Evolutionary conservation across 169 alveolate species (phyloP).

Genomic region (Plasmodium chabaudi): DNA sequence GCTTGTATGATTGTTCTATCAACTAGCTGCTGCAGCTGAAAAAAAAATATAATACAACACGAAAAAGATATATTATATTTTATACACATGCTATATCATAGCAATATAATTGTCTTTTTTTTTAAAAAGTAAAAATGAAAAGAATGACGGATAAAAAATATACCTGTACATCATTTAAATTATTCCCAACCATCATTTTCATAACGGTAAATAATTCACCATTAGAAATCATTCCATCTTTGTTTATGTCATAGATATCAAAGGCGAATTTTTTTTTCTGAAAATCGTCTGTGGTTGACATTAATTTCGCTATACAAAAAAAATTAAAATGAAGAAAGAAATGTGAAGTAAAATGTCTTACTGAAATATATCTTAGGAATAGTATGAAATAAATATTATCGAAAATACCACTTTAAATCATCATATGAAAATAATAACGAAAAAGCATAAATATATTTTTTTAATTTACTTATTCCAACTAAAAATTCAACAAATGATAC

Average conservation of each 20-base stretch:
- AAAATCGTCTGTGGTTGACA: conserved; percentile 92
- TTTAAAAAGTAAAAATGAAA: no score
- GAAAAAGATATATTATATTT: not conserved
- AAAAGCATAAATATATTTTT: conserved; percentile 18
- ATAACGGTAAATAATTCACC: conserved; percentile 97
- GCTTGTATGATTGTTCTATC: conserved; percentile 97
- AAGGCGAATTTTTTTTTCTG: conserved; percentile 96
- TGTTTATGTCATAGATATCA: conserved; percentile 96
- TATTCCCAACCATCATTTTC: conserved; percentile 98
- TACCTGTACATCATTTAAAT: conserved; percentile 94
- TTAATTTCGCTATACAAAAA: conserved; percentile 84
- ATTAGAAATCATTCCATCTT: conserved; percentile 97
- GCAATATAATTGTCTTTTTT: not conserved
- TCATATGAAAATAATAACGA: not conserved
- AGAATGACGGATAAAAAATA: conserved; percentile 12
- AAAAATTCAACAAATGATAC: conserved; percentile 97
- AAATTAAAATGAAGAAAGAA: conserved; percentile 9
- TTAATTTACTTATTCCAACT: conserved; percentile 92
- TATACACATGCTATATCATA: not conserved
- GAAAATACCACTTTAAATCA: not conserved
- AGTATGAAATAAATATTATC: not conserved
- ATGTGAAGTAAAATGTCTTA: not conserved
- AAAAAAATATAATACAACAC: not conserved
- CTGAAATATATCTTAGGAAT: not conserved
- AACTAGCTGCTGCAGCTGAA: conserved; percentile 95